phyloP scores from a whole-genome alignment of 257 asterid species.

The Ehretia macrophylla region DNA sequence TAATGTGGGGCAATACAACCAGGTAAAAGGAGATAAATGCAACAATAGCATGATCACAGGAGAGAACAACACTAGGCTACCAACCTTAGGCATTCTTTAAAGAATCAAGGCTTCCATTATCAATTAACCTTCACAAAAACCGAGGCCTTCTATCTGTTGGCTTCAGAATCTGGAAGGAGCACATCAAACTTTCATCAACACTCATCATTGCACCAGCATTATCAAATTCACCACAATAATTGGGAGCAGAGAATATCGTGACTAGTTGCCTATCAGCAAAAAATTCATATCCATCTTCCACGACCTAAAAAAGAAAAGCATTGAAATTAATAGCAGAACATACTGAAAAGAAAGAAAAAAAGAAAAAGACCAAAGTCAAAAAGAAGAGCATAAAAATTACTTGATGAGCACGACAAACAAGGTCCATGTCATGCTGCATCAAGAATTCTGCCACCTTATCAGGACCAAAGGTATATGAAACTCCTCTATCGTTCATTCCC shows the following conservation, averaged over 20 bases:
- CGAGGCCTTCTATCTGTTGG: slow-evolving; percentile 47
- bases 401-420: slow-evolving; percentile 81
- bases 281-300: slow-evolving; percentile 83
- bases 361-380: not conserved
- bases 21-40: not conserved
- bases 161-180: slow-evolving; percentile 83
- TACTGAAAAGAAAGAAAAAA: slow-evolving; percentile 5
- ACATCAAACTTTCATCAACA: slow-evolving; percentile 81
- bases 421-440: slow-evolving; percentile 80
- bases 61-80: slow-evolving; percentile 1
- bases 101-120: slow-evolving; percentile 3
- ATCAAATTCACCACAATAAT: slow-evolving; percentile 79
- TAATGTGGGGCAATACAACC: not conserved
- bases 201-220: slow-evolving; percentile 93
- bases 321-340: slow-evolving; percentile 8
- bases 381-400: slow-evolving; percentile 24
- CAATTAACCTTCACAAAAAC: slow-evolving; percentile 21
- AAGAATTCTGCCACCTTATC: slow-evolving; percentile 80
- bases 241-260: slow-evolving; percentile 81
- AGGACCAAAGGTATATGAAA: slow-evolving; percentile 67
- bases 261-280: slow-evolving; percentile 82
- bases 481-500: slow-evolving; percentile 86
- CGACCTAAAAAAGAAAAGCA: slow-evolving; percentile 45
- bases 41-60: not conserved
- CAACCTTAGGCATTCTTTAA: slow-evolving; percentile 19